Base-by-base conservation (phyloP, 179 eudicot species). In the Spinacia oleracea region DNA sequence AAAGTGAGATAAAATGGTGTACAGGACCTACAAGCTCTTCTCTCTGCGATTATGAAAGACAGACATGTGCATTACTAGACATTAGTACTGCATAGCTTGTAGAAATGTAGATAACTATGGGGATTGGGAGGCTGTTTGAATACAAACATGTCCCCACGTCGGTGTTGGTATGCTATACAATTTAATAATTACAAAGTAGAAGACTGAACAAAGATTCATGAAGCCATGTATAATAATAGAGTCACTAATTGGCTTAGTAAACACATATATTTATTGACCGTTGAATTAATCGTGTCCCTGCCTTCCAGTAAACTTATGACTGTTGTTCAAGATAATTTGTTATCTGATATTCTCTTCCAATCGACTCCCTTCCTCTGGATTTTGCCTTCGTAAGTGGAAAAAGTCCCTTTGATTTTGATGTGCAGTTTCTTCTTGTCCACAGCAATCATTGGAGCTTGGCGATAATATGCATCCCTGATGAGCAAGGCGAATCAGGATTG, bases 371-470 rank as follows among this genome's bases (percentile, higher is more conserved):
- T 59, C 58, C 18, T 60, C 10, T 15, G 63, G 21, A 50, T 45
- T 18, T 40, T 31, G 53, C 50, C 43, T 21, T 70, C 18, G 10
- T 29, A 70, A 70, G 43, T 69, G 27, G 23, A 27, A 38, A 18
- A 35, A 14, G 20, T 18, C 69, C n/a, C 31, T 29, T 10, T 82
- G 9, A 7, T 53, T 29, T 14, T 62, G 27, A 29, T 79, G 46
- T 48, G 35, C 72, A 2, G 1, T 69, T 65, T 32, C 21, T n/a
- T 71, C 10, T 69, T 60, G 40, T 51, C 71, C 59, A 56, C 93
- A 96, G 99, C 75, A 85, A 81, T 56, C 99, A 94, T 80, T 94
- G 99, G 98, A 96, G 99, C 91, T 91, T 96, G 90, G 90, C 85
- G 65, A 92, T 94, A 50, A 85, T 96, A 67, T 94, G 95, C 85